Evolutionary conservation across 2,329 filamentous ascomycete species (phyloP).

Genomic region (Mycosphaerelloides madeirae): DNA sequence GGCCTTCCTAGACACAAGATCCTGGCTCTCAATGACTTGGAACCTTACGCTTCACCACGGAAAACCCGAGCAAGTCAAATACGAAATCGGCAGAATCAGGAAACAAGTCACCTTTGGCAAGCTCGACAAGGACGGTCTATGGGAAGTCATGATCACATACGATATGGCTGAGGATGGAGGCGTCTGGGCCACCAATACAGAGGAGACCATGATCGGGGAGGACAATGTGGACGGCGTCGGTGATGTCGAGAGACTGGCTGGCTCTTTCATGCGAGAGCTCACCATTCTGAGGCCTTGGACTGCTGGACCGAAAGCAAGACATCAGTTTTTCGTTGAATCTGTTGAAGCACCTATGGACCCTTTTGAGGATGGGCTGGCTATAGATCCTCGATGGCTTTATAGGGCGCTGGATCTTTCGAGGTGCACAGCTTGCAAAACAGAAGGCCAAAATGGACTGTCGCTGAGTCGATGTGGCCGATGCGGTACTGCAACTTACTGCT

Average conservation of each 20-base stretch:
- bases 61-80: constrained; percentile 5
- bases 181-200: constrained; percentile 12
- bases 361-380: constrained; percentile 19
- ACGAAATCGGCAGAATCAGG: constrained; percentile 21
- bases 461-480: constrained; percentile 18
- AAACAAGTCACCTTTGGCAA: constrained; percentile 18
- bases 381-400: constrained; percentile 23
- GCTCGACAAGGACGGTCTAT: constrained; percentile 13
- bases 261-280: constrained; percentile 11
- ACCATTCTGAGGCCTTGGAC: constrained; percentile 13
- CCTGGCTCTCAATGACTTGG: constrained; percentile 23
- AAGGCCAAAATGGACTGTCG: not conserved
- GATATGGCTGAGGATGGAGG: constrained; percentile 5
- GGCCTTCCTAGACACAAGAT: constrained; percentile 16
- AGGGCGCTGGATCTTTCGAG: constrained; percentile 6
- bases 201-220: constrained; percentile 24
- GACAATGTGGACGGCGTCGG: constrained; percentile 17
- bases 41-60: constrained; percentile 1
- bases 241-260: constrained; percentile 9
- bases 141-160: constrained; percentile 17
- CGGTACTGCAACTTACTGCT: constrained; percentile 23
- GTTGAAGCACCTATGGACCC: constrained; percentile 10
- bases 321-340: constrained; percentile 18
- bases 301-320: constrained; percentile 14
- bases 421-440: constrained; percentile 13